Evolutionary conservation across 441 rosid species (phyloP), one percentile per base, ranked within the genome.

Genomic region (Syzygium malaccense): DNA sequence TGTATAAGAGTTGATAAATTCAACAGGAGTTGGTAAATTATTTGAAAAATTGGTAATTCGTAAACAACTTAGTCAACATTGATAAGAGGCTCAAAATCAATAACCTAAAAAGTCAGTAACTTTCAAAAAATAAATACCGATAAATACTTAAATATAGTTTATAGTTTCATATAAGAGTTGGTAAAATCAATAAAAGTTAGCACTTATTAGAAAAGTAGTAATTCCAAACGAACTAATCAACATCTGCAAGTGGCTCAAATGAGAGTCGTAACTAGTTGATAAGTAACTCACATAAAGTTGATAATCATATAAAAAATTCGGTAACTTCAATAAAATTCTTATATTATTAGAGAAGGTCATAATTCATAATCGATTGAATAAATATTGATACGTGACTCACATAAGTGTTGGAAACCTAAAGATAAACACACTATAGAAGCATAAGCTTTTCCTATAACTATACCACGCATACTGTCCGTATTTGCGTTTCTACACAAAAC

Each of bases 101-200:
- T 28, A 60, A 60, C 4, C 45, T 41, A 41, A 6, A 41, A 7
- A 41, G 45, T 41, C 45, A 7, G 45, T 6, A 41, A 41, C 45
- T 41, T 41, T 41, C 19, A n/a, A 62, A n/a, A 62, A 37, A 58
- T 20, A 23, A 37, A 23, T 26, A 11, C 1, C 0, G 0, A 20
- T 37, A 37, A 37, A 10, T 71, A 3, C 37, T 13, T 64, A 3
- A 64, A 32, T 30, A 30, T 14, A 2, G 37, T 64, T 15, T 10
- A 64, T 4, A n/a, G 0, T n/a, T 64, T 15, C 19, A n/a, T 15
- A 64, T 64, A n/a, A 64, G 71, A 7, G 37, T 64, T 0, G 1
- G 71, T 64, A 64, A 64, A n/a, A n/a, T 64, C 20, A 64, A 64
- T 64, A 3, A 30, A 64, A 64, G 71, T 64, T 14, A 64, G 10